phyloP scores from a whole-genome alignment of 495 filamentous ascomycete genomes.

The Niebla homalea region DNA sequence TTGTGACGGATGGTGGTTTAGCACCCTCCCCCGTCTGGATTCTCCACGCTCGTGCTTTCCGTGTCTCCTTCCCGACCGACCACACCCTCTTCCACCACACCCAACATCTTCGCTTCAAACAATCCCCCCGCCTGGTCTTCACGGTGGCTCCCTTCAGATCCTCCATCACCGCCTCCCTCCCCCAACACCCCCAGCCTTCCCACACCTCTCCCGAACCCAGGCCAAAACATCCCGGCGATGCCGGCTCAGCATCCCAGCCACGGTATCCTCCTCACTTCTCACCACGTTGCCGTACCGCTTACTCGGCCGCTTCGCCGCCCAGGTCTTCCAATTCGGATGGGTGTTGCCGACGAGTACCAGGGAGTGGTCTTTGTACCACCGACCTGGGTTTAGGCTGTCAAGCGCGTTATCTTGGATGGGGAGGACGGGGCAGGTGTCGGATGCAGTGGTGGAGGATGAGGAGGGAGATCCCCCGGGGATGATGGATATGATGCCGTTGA shows the following conservation, averaged over 20 bases:
- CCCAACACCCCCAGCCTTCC: not conserved
- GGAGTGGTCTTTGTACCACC: constrained; percentile 42
- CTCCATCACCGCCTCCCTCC: constrained; percentile 16
- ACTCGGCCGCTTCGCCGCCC: constrained; percentile 41
- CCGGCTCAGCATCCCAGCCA: constrained; percentile 51
- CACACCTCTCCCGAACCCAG: constrained; percentile 36
- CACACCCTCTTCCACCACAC: constrained; percentile 9
- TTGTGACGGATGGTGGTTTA: too few species aligned
- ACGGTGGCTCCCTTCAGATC: constrained; percentile 12
- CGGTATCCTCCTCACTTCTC: constrained; percentile 35
- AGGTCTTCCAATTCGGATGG: constrained; percentile 58
- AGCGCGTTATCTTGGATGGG: constrained; percentile 28
- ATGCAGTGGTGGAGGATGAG: constrained; percentile 24
- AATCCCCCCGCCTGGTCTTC: constrained; percentile 17
- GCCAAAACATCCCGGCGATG: constrained; percentile 43
- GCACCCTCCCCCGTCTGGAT: too few species aligned
- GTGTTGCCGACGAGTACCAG: constrained; percentile 56
- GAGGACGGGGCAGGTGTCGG: constrained; percentile 46
- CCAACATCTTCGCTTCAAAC: constrained; percentile 17
- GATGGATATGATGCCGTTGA: constrained; percentile 40
- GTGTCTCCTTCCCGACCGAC: too few species aligned
- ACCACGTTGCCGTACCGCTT: constrained; percentile 57
- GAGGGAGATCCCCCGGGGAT: not conserved
- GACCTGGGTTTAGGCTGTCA: constrained; percentile 9
- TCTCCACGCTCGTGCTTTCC: too few species aligned